Percentiles rank a stretch among this genome's conserved stretches.
Conservation (phyloP, 768 basidiomycete species). For the Strobilomyces dryophilus region DNA sequence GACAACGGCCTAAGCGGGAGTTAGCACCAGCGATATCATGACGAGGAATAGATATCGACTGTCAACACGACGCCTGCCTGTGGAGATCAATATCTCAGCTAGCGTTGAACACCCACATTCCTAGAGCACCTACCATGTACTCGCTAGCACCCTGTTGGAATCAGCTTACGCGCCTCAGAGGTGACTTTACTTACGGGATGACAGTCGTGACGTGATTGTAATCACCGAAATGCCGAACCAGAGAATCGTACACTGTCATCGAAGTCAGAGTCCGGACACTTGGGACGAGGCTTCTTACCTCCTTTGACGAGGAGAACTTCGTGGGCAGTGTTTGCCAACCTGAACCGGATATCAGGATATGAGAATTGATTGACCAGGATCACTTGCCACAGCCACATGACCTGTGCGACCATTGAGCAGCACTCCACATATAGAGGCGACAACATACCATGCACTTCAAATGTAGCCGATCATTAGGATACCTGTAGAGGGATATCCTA, state of each 20-base stretch:
- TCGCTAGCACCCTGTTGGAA: background rate
- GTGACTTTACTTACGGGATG: background rate
- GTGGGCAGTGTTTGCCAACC: background rate
- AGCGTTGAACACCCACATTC: background rate
- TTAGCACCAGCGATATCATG: background rate
- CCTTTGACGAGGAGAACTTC: constrained; percentile 1
- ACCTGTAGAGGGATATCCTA: background rate
- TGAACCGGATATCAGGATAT: background rate
- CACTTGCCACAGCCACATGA: background rate
- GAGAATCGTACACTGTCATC: constrained; percentile 1
- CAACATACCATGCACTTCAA: background rate
- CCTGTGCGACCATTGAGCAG: background rate
- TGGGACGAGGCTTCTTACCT: background rate
- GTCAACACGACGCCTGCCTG: constrained; percentile 6
- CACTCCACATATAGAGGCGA: background rate
- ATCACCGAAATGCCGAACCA: background rate
- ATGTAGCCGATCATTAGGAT: background rate
- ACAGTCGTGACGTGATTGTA: background rate
- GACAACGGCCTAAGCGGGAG: background rate
- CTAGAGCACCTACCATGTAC: constrained; percentile 1
- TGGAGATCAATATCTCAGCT: background rate
- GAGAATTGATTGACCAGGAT: background rate
- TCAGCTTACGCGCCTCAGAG: background rate
- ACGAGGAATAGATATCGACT: background rate
- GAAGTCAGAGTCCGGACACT: background rate